These are phyloP conservation scores for Daldinia bambusicola DNA, from an alignment of 495 filamentous ascomycete genomes.

Conservation along the genomic window DNA sequence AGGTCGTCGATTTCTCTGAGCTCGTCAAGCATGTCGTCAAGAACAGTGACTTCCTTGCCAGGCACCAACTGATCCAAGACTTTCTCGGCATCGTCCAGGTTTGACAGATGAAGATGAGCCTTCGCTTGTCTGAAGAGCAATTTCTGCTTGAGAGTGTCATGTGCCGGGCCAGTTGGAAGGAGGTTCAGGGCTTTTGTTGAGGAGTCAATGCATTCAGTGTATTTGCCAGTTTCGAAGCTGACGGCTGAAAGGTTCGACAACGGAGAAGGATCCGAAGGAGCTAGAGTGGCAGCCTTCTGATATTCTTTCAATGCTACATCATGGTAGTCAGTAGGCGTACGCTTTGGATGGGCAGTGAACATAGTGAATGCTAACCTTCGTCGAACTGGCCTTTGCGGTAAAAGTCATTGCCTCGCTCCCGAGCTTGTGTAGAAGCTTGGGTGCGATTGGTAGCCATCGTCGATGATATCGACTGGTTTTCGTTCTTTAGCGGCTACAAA, in stretches of 20 bases:
- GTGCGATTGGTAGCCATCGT: slow-evolving; percentile 7
- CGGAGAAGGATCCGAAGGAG: slow-evolving; percentile 41
- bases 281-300: slow-evolving; percentile 39
- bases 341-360: neutral
- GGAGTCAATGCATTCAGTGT: slow-evolving; percentile 39
- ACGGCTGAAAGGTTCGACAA: slow-evolving; percentile 51
- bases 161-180: slow-evolving; percentile 8
- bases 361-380: slow-evolving; percentile 5
- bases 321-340: neutral
- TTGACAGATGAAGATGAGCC: slow-evolving; percentile 44
- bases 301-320: slow-evolving; percentile 46
- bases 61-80: slow-evolving; percentile 29
- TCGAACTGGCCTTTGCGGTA: slow-evolving; percentile 12
- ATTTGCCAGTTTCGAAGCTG: slow-evolving; percentile 51
- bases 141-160: slow-evolving; percentile 28
- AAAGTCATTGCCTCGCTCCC: slow-evolving; percentile 17
- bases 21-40: slow-evolving; percentile 11
- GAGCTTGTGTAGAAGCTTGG: neutral
- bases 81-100: slow-evolving; percentile 34
- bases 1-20: neutral
- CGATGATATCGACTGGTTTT: neutral
- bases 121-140: slow-evolving; percentile 46
- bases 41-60: slow-evolving; percentile 1
- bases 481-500: neutral
- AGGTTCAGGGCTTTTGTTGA: slow-evolving; percentile 42